Evolutionary conservation across 1,284 basidiomycete genomes (phyloP).

Genomic region (Gastroboletus turbinatus): DNA sequence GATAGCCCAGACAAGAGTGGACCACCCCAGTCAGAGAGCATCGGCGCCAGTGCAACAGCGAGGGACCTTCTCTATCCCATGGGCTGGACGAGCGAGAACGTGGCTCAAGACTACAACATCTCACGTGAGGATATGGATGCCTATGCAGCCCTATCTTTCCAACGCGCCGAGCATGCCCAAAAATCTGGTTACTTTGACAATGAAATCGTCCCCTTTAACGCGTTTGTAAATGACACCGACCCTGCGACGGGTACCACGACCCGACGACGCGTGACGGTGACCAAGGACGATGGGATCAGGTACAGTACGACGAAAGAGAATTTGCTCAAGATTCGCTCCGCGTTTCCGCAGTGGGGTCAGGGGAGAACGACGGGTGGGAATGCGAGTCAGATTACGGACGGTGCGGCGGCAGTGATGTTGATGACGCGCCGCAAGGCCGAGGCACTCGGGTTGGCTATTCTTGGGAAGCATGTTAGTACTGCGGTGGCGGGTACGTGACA

Average conservation of each 20-base stretch:
- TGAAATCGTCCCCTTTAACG: constrained; percentile 84
- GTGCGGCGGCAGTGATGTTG: constrained; percentile 81
- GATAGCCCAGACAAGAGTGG: constrained; percentile 66
- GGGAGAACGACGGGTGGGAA: constrained; percentile 85
- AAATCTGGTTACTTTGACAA: constrained; percentile 67
- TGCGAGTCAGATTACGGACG: constrained; percentile 86
- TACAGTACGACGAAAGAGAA: constrained; percentile 72
- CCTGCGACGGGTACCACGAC: constrained; percentile 45
- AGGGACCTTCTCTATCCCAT: constrained; percentile 69
- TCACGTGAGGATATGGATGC: constrained; percentile 84
- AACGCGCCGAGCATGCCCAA: constrained; percentile 69
- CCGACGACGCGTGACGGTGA: constrained; percentile 57
- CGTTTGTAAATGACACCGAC: constrained; percentile 49
- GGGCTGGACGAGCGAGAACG: constrained; percentile 86
- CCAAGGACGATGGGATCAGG: constrained; percentile 82
- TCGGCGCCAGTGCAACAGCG: constrained; percentile 50
- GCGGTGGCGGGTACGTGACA: constrained; percentile 58
- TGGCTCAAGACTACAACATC: constrained; percentile 75
- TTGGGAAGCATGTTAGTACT: constrained; percentile 80
- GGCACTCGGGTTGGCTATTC: constrained; percentile 68
- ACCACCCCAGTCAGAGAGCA: constrained; percentile 57
- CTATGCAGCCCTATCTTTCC: constrained; percentile 78
- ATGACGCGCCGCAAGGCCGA: constrained; percentile 88
- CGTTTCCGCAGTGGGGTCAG: constrained; percentile 88
- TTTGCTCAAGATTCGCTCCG: constrained; percentile 68